Conservation (phyloP, 2,329 filamentous ascomycete genomes). For the Fusarium temperatum region DNA sequence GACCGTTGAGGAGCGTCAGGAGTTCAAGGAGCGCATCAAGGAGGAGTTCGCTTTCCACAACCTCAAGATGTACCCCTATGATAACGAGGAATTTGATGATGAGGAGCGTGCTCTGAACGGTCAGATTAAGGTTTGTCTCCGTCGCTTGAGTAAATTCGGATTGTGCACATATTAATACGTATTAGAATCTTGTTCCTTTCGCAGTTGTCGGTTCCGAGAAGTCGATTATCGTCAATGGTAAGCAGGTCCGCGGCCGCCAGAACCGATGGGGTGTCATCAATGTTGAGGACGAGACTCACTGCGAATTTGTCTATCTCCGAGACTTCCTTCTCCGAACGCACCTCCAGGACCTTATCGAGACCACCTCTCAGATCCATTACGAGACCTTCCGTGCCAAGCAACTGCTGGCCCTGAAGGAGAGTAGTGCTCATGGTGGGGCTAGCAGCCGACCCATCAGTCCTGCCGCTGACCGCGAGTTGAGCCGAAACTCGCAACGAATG, state of each 20-base stretch:
- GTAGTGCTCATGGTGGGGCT: slow-evolving; percentile 82
- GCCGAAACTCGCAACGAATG: slow-evolving; percentile 95
- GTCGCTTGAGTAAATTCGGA: not conserved
- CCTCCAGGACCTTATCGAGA: slow-evolving; percentile 98
- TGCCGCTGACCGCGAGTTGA: slow-evolving; percentile 91
- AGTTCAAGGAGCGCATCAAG: slow-evolving; percentile 99
- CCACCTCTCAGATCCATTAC: slow-evolving; percentile 99
- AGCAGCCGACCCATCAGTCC: slow-evolving; percentile 92
- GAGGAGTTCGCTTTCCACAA: slow-evolving; percentile 99
- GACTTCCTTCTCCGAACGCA: slow-evolving; percentile 99
- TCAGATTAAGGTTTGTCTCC: slow-evolving; percentile 85
- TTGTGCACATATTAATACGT: slow-evolving; percentile 46
- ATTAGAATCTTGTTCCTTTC: slow-evolving; percentile 90
- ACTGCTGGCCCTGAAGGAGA: slow-evolving; percentile 96
- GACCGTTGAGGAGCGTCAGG: slow-evolving; percentile 92
- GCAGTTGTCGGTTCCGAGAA: slow-evolving; percentile 98
- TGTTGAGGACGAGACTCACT: slow-evolving; percentile 99
- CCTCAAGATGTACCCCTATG: slow-evolving; percentile 99
- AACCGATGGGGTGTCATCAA: slow-evolving; percentile 99
- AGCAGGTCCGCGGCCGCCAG: slow-evolving; percentile 96
- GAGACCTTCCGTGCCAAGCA: slow-evolving; percentile 99
- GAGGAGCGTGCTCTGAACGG: slow-evolving; percentile 94
- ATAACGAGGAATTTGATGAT: slow-evolving; percentile 98
- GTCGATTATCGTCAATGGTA: slow-evolving; percentile 95
- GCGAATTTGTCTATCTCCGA: slow-evolving; percentile 97